phyloP scores from a whole-genome alignment of 1,139 yeast genomes.

The Suhomyces choctaworum region DNA sequence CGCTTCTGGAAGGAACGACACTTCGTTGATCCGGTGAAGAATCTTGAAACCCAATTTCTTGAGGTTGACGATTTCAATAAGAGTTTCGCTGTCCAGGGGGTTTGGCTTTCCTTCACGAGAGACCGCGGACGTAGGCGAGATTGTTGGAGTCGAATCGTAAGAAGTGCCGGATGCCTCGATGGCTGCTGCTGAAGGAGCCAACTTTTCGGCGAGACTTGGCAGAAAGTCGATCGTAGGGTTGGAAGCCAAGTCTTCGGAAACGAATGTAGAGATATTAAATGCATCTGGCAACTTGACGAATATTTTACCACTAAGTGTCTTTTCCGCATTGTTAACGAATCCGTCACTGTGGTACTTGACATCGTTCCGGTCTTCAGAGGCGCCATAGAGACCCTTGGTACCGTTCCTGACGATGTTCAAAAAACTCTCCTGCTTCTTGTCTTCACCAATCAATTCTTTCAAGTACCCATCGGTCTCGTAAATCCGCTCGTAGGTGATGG shows the following conservation, averaged over 20 bases:
- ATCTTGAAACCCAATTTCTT: conserved; percentile 46
- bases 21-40: conserved; percentile 42
- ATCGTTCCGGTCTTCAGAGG: conserved; percentile 7
- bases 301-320: conserved; percentile 39
- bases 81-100: conserved; percentile 11
- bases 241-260: conserved; percentile 15
- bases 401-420: conserved; percentile 39
- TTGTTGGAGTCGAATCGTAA: conserved; percentile 4
- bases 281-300: conserved; percentile 39
- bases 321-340: conserved; percentile 29
- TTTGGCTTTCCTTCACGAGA: background rate
- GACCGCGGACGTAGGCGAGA: conserved; percentile 4
- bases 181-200: conserved; percentile 4
- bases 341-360: conserved; percentile 18
- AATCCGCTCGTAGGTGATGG: conserved; percentile 66
- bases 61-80: conserved; percentile 28
- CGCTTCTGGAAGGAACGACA: conserved; percentile 39
- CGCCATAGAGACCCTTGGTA: conserved; percentile 26
- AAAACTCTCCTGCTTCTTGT: conserved; percentile 53
- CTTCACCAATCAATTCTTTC: conserved; percentile 59
- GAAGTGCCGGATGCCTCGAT: conserved; percentile 6
- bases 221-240: conserved; percentile 7
- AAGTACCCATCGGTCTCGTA: conserved; percentile 66
- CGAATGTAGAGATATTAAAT: conserved; percentile 33
- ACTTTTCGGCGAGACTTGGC: conserved; percentile 2